phyloP scores from a whole-genome alignment of 208 protist genomes.

The Wallacemonas collosoma region DNA sequence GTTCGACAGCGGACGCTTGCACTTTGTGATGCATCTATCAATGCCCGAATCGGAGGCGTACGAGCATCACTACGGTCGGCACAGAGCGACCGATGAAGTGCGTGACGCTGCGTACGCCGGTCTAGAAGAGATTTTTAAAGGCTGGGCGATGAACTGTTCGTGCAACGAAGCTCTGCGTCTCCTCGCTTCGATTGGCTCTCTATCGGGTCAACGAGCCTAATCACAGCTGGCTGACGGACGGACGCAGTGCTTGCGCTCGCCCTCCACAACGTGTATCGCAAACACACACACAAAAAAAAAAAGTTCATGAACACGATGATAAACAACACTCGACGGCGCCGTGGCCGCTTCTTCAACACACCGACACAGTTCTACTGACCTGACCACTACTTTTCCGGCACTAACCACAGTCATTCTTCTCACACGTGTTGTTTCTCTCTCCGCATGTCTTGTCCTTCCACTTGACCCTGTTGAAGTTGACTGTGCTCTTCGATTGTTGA shows the following conservation, averaged over 20 bases:
- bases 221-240: too few species aligned
- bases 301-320: not conserved
- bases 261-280: not conserved
- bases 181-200: not conserved
- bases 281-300: not conserved
- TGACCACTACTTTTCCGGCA: too few species aligned
- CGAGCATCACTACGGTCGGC: not conserved
- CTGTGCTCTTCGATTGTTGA: too few species aligned
- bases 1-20: slow-evolving; percentile 68
- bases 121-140: slow-evolving; percentile 50
- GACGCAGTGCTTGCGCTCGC: not conserved
- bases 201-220: too few species aligned
- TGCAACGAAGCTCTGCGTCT: slow-evolving; percentile 61
- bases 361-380: too few species aligned
- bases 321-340: not conserved
- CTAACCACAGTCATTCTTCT: too few species aligned
- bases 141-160: slow-evolving; percentile 61
- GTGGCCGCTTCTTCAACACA: not conserved
- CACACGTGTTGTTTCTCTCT: too few species aligned
- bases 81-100: slow-evolving; percentile 29
- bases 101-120: slow-evolving; percentile 41
- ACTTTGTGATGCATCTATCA: slow-evolving; percentile 71
- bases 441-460: too few species aligned
- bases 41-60: slow-evolving; percentile 17
- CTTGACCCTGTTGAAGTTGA: too few species aligned